Percentiles rank a stretch among this genome's conserved stretches.
Conservation (phyloP, 176 grass and related monocot genomes). For the Areca catechu region DNA sequence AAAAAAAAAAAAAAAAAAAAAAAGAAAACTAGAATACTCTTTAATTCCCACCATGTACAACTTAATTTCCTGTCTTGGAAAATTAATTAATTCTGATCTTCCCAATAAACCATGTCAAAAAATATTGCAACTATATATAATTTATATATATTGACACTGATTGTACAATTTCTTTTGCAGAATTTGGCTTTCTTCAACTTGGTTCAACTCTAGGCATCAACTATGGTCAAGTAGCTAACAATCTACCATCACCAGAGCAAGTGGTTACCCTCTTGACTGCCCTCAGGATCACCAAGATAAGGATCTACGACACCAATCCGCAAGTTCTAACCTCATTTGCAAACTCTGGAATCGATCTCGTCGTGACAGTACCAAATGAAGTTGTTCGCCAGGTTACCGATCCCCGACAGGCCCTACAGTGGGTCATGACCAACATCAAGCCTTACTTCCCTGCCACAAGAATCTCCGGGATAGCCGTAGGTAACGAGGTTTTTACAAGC, state of each 20-base stretch:
- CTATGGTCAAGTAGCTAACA: constrained; percentile 90
- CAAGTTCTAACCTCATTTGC: constrained; percentile 71
- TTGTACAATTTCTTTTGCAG: constrained; percentile 28
- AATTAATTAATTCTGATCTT: neutral
- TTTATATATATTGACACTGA: neutral
- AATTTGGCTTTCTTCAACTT: constrained; percentile 25
- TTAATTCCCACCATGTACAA: too few species aligned
- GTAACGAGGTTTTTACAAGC: constrained; percentile 76
- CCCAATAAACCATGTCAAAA: neutral
- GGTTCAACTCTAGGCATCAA: constrained; percentile 67
- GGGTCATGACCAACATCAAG: constrained; percentile 43
- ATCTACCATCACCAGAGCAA: constrained; percentile 55
- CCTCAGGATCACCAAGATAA: constrained; percentile 53
- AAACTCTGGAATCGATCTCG: constrained; percentile 61
- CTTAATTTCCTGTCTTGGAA: too few species aligned
- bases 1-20: too few species aligned
- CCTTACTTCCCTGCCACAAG: constrained; percentile 75
- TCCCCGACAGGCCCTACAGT: constrained; percentile 45
- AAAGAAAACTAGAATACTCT: too few species aligned
- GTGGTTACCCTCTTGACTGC: constrained; percentile 53
- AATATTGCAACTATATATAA: neutral
- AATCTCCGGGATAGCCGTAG: constrained; percentile 77
- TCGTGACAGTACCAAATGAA: constrained; percentile 82
- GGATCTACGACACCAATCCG: constrained; percentile 86
- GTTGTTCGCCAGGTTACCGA: constrained; percentile 43